phyloP scores from a whole-genome alignment of 805 yeast genomes.

The Scheffersomyces ergatensis region DNA sequence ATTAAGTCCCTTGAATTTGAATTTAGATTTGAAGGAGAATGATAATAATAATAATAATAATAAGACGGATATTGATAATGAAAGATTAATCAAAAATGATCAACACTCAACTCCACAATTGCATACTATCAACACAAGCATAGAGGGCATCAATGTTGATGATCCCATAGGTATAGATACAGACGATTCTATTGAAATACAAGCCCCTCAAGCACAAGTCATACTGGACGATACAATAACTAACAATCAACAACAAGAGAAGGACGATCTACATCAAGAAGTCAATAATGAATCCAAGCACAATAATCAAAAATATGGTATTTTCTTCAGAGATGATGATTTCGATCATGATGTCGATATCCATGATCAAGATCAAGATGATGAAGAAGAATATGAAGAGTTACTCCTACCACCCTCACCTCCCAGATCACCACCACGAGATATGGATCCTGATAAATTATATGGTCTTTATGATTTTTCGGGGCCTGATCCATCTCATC shows the following conservation, averaged over 20 bases:
- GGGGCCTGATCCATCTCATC: slow-evolving; percentile 93
- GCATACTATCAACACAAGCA: background rate
- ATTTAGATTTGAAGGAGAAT: too few species aligned
- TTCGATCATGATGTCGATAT: background rate
- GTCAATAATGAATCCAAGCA: background rate
- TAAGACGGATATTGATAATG: background rate
- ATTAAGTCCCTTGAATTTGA: background rate
- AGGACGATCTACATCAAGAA: background rate
- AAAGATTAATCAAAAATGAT: background rate
- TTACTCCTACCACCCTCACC: slow-evolving; percentile 55
- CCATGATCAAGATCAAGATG: slow-evolving; percentile 15
- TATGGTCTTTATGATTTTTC: slow-evolving; percentile 85
- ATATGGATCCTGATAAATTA: slow-evolving; percentile 75
- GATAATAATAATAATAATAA: background rate
- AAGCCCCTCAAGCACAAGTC: too few species aligned
- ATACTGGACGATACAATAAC: background rate
- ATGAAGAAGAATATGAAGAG: slow-evolving; percentile 38
- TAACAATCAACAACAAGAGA: background rate
- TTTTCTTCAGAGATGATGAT: slow-evolving; percentile 3
- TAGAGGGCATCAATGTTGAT: background rate
- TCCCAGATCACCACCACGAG: slow-evolving; percentile 77
- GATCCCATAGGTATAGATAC: background rate
- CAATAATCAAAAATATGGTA: slow-evolving; percentile 2
- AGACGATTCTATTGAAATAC: background rate
- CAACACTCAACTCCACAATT: background rate